Evolutionary conservation across 768 basidiomycete genomes (phyloP).

Genomic region (Pleurotus tuoliensis): DNA sequence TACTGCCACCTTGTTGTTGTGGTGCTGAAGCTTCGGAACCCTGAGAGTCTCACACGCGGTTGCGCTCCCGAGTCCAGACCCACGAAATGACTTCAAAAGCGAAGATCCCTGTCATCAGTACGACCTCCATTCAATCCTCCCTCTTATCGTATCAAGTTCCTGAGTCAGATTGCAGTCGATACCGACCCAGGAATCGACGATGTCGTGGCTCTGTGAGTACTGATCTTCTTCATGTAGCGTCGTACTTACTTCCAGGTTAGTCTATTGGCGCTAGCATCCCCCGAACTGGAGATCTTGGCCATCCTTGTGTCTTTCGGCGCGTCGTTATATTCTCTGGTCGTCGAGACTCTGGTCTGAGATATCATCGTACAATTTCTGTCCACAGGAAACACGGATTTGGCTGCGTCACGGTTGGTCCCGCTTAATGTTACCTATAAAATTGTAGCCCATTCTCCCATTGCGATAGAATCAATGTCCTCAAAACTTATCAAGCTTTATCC

Average conservation of each 20-base stretch:
- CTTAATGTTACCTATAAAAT: background rate
- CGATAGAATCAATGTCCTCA: conserved; percentile 66
- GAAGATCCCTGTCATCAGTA: conserved; percentile 65
- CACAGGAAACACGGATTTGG: conserved; percentile 68
- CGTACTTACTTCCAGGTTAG: conserved; percentile 29
- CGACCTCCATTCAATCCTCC: conserved; percentile 17
- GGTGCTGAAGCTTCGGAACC: no score
- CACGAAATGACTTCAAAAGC: conserved; percentile 1
- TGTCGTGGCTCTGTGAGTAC: conserved; percentile 64
- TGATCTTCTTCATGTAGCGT: background rate
- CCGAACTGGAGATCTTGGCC: conserved; percentile 77
- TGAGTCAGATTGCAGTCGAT: conserved; percentile 48
- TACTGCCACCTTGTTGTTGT: no score
- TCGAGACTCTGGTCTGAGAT: no score
- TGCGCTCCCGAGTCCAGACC: no score
- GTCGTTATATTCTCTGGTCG: background rate
- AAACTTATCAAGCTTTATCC: conserved; percentile 66
- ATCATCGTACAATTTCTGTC: background rate
- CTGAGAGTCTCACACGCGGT: no score
- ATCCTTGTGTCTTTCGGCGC: conserved; percentile 74
- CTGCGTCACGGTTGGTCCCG: conserved; percentile 52
- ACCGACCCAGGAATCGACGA: conserved; percentile 90
- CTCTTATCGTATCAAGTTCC: background rate
- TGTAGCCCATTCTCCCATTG: background rate
- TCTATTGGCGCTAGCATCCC: conserved; percentile 74